Evolutionary conservation across 140 eudicot genomes (phyloP).

Genomic region (Oenanthe javanica): DNA sequence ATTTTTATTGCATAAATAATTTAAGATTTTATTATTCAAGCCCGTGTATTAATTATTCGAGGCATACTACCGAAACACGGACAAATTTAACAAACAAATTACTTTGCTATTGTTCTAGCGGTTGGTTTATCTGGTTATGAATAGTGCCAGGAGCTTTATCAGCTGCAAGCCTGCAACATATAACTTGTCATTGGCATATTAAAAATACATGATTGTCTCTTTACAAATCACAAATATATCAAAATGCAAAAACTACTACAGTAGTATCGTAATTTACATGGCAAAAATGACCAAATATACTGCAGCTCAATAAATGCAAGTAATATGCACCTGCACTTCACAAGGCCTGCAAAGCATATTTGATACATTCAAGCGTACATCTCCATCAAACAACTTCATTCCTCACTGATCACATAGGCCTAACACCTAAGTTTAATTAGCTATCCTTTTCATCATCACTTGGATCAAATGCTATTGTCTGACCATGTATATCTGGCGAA

Average conservation of each 20-base stretch:
- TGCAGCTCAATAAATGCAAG: neutral
- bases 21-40: no score
- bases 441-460: slow-evolving; percentile 38
- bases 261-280: neutral
- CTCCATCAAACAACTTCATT: slow-evolving; percentile 5
- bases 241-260: neutral
- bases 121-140: neutral
- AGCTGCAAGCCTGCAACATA: neutral
- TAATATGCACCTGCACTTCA: neutral
- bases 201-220: neutral
- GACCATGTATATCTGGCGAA: slow-evolving; percentile 12
- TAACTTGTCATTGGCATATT: no score
- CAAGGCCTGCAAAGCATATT: neutral
- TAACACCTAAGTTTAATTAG: slow-evolving; percentile 26
- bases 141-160: neutral
- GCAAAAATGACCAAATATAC: slow-evolving; percentile 1
- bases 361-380: neutral
- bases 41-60: no score
- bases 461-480: slow-evolving; percentile 22
- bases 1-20: no score
- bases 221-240: neutral
- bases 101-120: neutral
- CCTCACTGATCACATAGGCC: slow-evolving; percentile 46
- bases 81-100: no score
- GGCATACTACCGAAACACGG: no score